Base-by-base conservation (phyloP, 2,329 filamentous ascomycete genomes). In the Nothopassalora personata region DNA sequence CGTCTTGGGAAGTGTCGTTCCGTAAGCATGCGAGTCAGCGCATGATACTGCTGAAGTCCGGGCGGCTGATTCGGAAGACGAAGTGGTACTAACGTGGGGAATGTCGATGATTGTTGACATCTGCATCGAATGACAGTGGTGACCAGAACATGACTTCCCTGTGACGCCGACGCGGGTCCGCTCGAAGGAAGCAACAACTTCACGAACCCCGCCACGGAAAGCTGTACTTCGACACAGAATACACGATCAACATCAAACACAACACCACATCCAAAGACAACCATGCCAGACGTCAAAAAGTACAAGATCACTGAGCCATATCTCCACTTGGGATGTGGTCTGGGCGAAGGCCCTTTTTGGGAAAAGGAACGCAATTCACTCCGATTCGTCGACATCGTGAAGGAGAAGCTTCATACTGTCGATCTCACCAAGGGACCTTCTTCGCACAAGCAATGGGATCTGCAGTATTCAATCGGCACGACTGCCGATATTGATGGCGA, bases 351-450 rank as follows among this genome's bases (percentile, higher is more conserved):
- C 0, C 89, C 89, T 1, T 90, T 85, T 76, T 90, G 86, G 76
- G 88, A 91, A 72, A 77, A 81, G 59, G 76, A 76, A 23, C 84
- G 81, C 53, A 81, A 89, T 72, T 81, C 79, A 50, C 77, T 93
- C 59, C 88, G 89, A 64, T 91, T 91, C 72, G 84, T 92, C 62
- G 92, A 97, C 75, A 92, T 96, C 75, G 88, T 87, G 73, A 85
- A 88, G 71, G 83, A 88, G 71, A 84, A 86, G 61, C 71, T 96
- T 49, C 88, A 94, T 76, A 81, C 82, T 51, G 81, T 94, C 60
- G 82, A 90, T 67, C 78, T 95, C 27, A 71, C 74, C 51, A 77
- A 82, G 60, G 88, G 87, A 0, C 83, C 84, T 15, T 76, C 76
- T 4, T 89, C 88, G 39, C 68, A 70, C 71, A 82, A 71, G 75